Percentiles rank a stretch among this genome's conserved stretches.
phyloP scores from a whole-genome alignment of 768 basidiomycete genomes.

The Macrolepiota albuminosa region DNA sequence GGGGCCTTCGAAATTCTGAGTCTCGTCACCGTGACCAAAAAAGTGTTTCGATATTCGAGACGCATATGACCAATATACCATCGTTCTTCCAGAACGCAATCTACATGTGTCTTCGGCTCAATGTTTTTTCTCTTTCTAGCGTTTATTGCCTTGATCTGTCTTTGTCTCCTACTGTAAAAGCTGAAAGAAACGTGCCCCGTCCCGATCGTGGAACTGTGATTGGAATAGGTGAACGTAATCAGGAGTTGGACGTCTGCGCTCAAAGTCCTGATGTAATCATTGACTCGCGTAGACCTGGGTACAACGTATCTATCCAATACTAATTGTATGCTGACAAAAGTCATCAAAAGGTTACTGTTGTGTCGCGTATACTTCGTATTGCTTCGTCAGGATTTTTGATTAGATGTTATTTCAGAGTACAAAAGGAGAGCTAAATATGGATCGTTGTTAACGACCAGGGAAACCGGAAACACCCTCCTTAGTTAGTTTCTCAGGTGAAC shows the following conservation, averaged over 20 bases:
- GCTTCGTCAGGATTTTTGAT: neutral
- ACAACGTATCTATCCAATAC: constrained; percentile 44
- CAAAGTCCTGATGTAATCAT: neutral
- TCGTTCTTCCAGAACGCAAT: constrained; percentile 8
- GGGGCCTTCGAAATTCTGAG: neutral
- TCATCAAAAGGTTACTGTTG: constrained; percentile 62
- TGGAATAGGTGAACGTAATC: constrained; percentile 55
- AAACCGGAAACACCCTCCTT: constrained; percentile 82
- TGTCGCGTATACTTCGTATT: constrained; percentile 25
- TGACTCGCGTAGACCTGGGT: constrained; percentile 50
- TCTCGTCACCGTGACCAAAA: too few relatives aligned
- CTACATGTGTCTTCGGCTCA: constrained; percentile 27
- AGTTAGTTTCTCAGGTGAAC: constrained; percentile 66
- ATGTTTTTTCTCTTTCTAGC: constrained; percentile 44
- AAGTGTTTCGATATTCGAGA: too few relatives aligned
- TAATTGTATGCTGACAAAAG: neutral
- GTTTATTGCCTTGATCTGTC: constrained; percentile 57
- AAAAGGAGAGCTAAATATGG: constrained; percentile 52
- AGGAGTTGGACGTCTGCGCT: neutral
- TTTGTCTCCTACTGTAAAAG: constrained; percentile 54
- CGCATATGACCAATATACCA: neutral
- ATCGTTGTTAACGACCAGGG: constrained; percentile 91
- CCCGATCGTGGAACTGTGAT: constrained; percentile 73
- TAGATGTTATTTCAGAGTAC: constrained; percentile 26
- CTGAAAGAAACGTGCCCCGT: constrained; percentile 29